Conservation (phyloP, 2,329 filamentous ascomycete genomes). For the Diaporthe australafricana region DNA sequence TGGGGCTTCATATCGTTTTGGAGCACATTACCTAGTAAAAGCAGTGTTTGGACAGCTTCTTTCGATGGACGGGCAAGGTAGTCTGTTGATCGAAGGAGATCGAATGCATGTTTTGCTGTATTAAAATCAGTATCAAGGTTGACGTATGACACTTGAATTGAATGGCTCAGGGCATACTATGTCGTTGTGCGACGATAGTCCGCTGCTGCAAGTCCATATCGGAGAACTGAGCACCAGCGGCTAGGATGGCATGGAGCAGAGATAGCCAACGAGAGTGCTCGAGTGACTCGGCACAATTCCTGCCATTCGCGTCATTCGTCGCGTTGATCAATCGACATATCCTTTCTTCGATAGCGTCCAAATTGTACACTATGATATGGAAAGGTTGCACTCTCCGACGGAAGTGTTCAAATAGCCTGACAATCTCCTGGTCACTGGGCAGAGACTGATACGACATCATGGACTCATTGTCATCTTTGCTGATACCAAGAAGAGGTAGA, state of each 20-base stretch:
- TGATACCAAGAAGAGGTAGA: slow-evolving; percentile 13
- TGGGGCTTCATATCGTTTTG: slow-evolving; percentile 38
- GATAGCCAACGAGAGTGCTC: slow-evolving; percentile 1
- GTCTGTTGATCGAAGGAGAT: slow-evolving; percentile 15
- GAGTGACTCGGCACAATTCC: not conserved
- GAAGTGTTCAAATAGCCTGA: slow-evolving; percentile 7
- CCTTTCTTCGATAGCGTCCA: slow-evolving; percentile 9
- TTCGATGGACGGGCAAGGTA: not conserved
- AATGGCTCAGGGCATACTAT: not conserved
- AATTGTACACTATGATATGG: slow-evolving; percentile 18
- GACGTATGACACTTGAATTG: too few species aligned
- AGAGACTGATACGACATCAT: not conserved
- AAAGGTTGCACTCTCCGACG: slow-evolving; percentile 17
- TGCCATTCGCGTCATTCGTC: not conserved
- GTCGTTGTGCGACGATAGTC: not conserved
- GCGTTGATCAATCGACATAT: slow-evolving; percentile 14
- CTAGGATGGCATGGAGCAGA: slow-evolving; percentile 22
- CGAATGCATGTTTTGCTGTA: slow-evolving; percentile 11
- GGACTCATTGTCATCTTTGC: not conserved
- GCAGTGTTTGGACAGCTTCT: not conserved
- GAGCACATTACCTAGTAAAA: slow-evolving; percentile 32
- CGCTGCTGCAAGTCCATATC: slow-evolving; percentile 12
- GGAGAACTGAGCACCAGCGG: slow-evolving; percentile 25
- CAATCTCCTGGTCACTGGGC: slow-evolving; percentile 11
- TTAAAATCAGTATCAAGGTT: not conserved